Evolutionary conservation across 2,329 filamentous ascomycete species (phyloP).

Genomic region (Penicillium sp.): DNA sequence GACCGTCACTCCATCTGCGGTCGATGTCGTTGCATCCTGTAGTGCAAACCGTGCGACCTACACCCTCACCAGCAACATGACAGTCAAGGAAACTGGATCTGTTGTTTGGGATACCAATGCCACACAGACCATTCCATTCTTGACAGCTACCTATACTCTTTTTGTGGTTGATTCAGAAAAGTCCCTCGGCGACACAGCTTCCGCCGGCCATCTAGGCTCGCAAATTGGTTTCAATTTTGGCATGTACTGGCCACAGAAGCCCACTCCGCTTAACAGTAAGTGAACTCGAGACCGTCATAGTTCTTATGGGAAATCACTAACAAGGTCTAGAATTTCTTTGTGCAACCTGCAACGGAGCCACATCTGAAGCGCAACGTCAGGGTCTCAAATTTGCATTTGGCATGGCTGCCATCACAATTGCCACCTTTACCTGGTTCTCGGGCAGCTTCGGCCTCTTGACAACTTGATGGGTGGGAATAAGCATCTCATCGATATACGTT

Average conservation of each 20-base stretch:
- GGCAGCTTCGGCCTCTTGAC: conserved; percentile 38
- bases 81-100: conserved; percentile 47
- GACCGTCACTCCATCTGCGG: conserved; percentile 50
- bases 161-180: conserved; percentile 56
- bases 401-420: conserved; percentile 52
- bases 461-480: conserved; percentile 14
- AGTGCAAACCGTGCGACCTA: conserved; percentile 54
- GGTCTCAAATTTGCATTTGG: conserved; percentile 52
- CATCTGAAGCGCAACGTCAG: conserved; percentile 50
- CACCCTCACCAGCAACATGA: conserved; percentile 57
- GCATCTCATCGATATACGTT: conserved; percentile 20
- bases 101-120: conserved; percentile 57
- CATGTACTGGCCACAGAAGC: conserved; percentile 55
- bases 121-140: conserved; percentile 47
- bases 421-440: conserved; percentile 53
- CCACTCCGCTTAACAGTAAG: conserved; percentile 48
- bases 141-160: conserved; percentile 58
- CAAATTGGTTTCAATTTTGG: conserved; percentile 53
- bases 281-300: too few species aligned
- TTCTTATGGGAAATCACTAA: too few species aligned
- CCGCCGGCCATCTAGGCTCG: conserved; percentile 51
- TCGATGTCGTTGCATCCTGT: conserved; percentile 60
- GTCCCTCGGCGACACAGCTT: conserved; percentile 47
- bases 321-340: conserved; percentile 47
- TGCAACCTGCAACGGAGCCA: conserved; percentile 51